Evolutionary conservation across 1,139 yeast genomes (phyloP), one percentile per base, ranked within the genome.

Genomic region (Arxiozyma telluris): DNA sequence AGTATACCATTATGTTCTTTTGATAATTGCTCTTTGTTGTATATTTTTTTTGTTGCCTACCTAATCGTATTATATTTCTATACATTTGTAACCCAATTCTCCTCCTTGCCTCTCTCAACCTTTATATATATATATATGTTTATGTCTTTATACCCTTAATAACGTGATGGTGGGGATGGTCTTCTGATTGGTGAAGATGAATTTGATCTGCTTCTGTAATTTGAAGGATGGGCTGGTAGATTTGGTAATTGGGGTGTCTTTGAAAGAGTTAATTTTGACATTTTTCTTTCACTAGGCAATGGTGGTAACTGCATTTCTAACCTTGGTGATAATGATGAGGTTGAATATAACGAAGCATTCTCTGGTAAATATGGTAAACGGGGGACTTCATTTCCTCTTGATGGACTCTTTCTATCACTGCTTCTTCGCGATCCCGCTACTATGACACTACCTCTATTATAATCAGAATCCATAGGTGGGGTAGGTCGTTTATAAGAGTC

Each of bases 131-230:
- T 34, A 15, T 44, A 23, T 27, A 23, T 23, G 25, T 23, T n/a
- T n/a, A 23, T 23, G 25, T 23, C 4, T 23, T 1, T 45, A 21
- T 47, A 30, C 7, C 15, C 21, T 18, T 17, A 20, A 27, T 34
- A 34, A 4, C 2, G 39, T 34, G 41, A 27, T 22, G 72, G 68
- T 27, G 66, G 50, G 9, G 69, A 66, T 1, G 67, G 60, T 7
- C 65, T 65, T 34, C 59, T 61, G 1, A 55, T 50, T 39, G 48
- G 52, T 18, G 58, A 53, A 7, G 47, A 41, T 30, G 54, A 21
- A 49, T 47, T 8, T 41, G 48, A 17, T 45, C 53, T 41, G 18
- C 20, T 17, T 20, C 25, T 42, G 34, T 43, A 27, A 41, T 8
- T 43, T 34, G 39, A 34, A 7, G 48, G 18, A 44, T 42, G 7